Evolutionary conservation across 2,329 filamentous ascomycete genomes (phyloP).

Genomic region (Fusarium sp.): DNA sequence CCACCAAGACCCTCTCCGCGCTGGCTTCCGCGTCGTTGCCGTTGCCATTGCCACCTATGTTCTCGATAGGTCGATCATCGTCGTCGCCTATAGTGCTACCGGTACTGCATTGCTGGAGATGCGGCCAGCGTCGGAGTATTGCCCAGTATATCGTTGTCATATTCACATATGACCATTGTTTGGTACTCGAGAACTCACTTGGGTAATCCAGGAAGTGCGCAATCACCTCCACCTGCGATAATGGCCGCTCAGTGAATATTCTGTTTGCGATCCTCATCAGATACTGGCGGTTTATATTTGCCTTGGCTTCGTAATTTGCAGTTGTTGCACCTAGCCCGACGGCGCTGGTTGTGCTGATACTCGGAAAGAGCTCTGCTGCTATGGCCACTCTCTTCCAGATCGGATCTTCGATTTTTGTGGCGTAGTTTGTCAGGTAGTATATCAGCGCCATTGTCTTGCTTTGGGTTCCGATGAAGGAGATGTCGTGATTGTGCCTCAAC

Average conservation of each 20-base stretch:
- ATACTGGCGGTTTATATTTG: slow-evolving; percentile 4
- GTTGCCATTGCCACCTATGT: neutral
- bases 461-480: slow-evolving; percentile 12
- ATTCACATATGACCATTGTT: slow-evolving; percentile 8
- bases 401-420: slow-evolving; percentile 7
- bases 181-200: neutral
- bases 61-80: neutral
- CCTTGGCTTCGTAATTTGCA: neutral
- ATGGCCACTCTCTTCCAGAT: slow-evolving; percentile 7
- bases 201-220: neutral
- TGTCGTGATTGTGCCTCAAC: slow-evolving; percentile 6
- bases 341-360: neutral
- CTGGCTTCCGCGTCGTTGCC: neutral
- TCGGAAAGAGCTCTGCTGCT: neutral
- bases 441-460: slow-evolving; percentile 4
- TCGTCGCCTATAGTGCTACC: neutral
- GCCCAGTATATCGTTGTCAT: slow-evolving; percentile 6
- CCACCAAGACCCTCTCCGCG: neutral
- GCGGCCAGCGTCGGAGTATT: neutral
- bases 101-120: neutral
- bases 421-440: slow-evolving; percentile 9
- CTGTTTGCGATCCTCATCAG: slow-evolving; percentile 1
- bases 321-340: neutral
- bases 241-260: neutral
- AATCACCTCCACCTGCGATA: slow-evolving; percentile 3